These are phyloP conservation scores for Euphorbia tirucalli DNA, from an alignment of 345 rosid genomes.

Conservation along the genomic window DNA sequence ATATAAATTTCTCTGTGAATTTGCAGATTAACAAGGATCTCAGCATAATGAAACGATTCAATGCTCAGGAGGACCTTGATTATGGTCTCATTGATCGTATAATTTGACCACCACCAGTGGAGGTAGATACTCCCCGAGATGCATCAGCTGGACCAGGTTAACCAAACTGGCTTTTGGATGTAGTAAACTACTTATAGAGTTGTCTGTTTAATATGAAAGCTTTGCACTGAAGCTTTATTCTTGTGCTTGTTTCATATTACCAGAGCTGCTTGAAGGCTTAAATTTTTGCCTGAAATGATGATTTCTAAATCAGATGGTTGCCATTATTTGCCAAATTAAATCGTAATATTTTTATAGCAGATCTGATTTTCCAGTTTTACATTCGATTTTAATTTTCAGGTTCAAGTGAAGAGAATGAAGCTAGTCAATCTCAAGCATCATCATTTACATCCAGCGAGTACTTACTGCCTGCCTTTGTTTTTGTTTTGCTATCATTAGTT, in stretches of 20 bases:
- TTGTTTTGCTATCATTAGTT: neutral
- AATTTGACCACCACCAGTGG: constrained; percentile 58
- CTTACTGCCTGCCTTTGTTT: constrained; percentile 19
- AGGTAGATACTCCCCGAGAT: constrained; percentile 51
- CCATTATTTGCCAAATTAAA: no score
- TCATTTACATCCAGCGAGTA: constrained; percentile 45
- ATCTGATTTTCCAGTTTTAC: no score
- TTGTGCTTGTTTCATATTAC: constrained; percentile 8
- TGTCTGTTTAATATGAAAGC: neutral
- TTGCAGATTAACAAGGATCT: constrained; percentile 63
- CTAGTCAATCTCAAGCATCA: neutral
- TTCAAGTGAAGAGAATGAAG: constrained; percentile 6
- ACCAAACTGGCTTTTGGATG: neutral
- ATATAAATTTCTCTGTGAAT: no score
- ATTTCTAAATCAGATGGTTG: neutral
- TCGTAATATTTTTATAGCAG: no score
- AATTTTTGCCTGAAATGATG: neutral
- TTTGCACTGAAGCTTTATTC: constrained; percentile 8
- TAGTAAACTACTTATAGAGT: constrained; percentile 4
- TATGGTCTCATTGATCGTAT: constrained; percentile 78
- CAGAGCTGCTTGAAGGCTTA: neutral
- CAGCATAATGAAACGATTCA: constrained; percentile 59
- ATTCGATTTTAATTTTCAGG: no score
- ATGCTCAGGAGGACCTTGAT: constrained; percentile 70
- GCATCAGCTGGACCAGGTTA: constrained; percentile 57